These are phyloP conservation scores for Boletus bicolor DNA, from an alignment of 768 basidiomycete species.

Conservation along the genomic window DNA sequence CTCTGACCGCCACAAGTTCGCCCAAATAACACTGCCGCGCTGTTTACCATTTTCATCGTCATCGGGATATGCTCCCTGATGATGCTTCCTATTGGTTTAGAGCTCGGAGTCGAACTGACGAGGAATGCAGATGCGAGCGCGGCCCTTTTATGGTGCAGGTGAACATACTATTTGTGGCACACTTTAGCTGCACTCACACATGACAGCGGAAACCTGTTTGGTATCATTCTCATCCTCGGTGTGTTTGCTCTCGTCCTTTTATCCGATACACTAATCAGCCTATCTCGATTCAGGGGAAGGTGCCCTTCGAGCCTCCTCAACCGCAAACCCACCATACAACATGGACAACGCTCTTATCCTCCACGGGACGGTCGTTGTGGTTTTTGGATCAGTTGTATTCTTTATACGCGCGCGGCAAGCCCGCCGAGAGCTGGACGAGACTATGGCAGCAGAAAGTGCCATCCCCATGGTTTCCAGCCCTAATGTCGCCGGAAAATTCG, in stretches of 20 bases:
- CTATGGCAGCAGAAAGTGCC: constrained; percentile 32
- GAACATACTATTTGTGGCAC: constrained; percentile 24
- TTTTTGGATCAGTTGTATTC: constrained; percentile 41
- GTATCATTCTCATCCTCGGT: constrained; percentile 64
- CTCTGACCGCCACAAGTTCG: constrained; percentile 43
- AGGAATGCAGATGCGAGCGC: constrained; percentile 76
- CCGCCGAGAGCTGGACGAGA: constrained; percentile 60
- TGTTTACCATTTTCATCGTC: constrained; percentile 67
- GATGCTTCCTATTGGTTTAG: constrained; percentile 73
- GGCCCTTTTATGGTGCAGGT: constrained; percentile 75
- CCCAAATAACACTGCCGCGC: constrained; percentile 53
- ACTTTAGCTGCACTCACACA: background rate
- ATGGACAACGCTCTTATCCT: constrained; percentile 70
- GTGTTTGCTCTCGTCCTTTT: constrained; percentile 20
- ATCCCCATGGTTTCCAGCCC: background rate
- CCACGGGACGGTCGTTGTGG: constrained; percentile 50
- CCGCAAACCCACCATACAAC: constrained; percentile 67
- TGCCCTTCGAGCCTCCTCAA: constrained; percentile 59
- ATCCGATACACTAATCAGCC: background rate
- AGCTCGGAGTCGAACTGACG: constrained; percentile 77
- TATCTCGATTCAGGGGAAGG: constrained; percentile 46
- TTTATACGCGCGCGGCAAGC: constrained; percentile 58
- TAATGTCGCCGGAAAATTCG: background rate
- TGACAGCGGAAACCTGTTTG: constrained; percentile 60
- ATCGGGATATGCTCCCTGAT: constrained; percentile 65